Conservation (phyloP, 257 asterid genomes). For the Solanum commersonii region DNA sequence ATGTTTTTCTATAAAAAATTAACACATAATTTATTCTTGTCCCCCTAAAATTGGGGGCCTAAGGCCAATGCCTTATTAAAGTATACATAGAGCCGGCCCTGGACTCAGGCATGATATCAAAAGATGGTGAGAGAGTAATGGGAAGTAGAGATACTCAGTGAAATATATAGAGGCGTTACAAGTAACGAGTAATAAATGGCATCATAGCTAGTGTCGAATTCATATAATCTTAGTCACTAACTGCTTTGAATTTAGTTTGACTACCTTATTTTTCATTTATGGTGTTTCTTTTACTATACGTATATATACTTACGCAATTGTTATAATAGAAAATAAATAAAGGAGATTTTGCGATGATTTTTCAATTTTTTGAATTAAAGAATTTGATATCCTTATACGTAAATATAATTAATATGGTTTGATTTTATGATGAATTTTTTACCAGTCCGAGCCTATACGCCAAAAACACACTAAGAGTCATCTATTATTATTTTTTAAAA, state of each 20-base stretch:
- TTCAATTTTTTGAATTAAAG: background rate
- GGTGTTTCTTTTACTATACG: background rate
- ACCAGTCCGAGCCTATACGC: background rate
- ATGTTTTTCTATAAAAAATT: no score
- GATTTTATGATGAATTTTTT: background rate
- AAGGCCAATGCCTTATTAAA: no score
- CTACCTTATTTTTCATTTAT: background rate
- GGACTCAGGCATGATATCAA: background rate
- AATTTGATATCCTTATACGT: background rate
- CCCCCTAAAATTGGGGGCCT: no score
- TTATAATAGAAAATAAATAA: no score
- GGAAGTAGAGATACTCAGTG: background rate
- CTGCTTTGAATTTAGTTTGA: background rate
- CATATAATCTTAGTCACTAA: background rate
- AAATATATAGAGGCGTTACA: background rate
- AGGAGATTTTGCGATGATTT: background rate
- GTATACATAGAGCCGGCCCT: no score
- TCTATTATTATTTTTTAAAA: no score
- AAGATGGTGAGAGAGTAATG: background rate
- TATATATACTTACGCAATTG: background rate
- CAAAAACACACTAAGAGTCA: background rate
- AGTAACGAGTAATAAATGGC: background rate
- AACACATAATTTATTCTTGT: no score
- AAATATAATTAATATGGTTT: no score
- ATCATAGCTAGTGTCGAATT: background rate